Evolutionary conservation across 768 basidiomycete species (phyloP), one percentile per base, ranked within the genome.

Genomic region (button mushroom (Agaricus bisporus)): DNA sequence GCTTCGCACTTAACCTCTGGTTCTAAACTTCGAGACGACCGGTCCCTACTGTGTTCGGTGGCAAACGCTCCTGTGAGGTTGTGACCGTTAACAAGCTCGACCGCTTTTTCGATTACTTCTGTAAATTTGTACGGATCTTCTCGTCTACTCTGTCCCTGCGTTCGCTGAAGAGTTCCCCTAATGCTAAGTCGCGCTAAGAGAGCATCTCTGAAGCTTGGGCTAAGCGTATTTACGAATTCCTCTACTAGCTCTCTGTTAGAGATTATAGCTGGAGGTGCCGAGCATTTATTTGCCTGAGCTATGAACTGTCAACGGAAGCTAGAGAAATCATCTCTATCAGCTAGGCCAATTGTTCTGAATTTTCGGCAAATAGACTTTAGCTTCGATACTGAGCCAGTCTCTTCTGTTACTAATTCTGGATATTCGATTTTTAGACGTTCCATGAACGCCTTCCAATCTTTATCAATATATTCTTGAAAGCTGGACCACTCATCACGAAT

Each of bases 171-270:
- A 48, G 6, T 28, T 11, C 39, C 41, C 18, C 29, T 12, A 18
- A 25, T 41, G n/a, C n/a, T n/a, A n/a, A n/a, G n/a, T n/a, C n/a
- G n/a, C 10, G 38, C 5, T 17, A 28, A 15, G 12, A 41, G 14
- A 15, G 41, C 14, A 6, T 18, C 7, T 26, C 28, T 17, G 29
- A 54, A 54, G 0, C 3, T 18, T 3, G 12, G 18, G 28, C 25
- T 17, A 4, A 54, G 46, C 0, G 37, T 29, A 25, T 3, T 32
- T 1, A 35, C 11, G 18, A 47, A 54, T 14, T 32, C 20, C 12
- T 54, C 53, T 4, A 48, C 45, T n/a, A 54, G 22, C 20, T 54
- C 53, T 1, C 38, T 18, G 20, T 48, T 54, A 0, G 25, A 28
- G 2, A 37, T 28, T 8, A 50, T 3, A 6, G 20, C 49, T 42